Base-by-base conservation (phyloP, 1,284 basidiomycete species). In the Schizophyllum commune region DNA sequence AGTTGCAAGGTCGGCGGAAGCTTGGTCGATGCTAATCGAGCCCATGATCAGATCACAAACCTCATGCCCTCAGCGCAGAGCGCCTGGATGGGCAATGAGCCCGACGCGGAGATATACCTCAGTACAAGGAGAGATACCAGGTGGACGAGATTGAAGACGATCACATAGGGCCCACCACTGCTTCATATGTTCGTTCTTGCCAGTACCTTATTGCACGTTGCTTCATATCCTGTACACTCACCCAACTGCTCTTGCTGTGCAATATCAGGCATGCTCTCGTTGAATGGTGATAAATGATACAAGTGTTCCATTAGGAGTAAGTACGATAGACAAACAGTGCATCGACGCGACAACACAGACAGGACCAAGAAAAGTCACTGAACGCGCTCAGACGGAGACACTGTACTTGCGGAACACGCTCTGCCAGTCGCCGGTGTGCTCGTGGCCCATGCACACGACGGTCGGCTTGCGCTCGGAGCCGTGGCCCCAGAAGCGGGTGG, bases 361-460 rank as follows among this genome's bases (percentile, higher is more conserved):
- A 27, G 27, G 27, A 27, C 27, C 5, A 27, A 27, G 27, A 27
- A 27, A 27, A 47, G 39, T 47, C 13, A 13, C 17, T 47, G 17
- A 13, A 17, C 19, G 13, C 9, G 19, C 9, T 55, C 53, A 55
- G 20, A 55, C 53, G 20, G 53, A 20, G 20, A 92, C 77, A 22
- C 88, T 86, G 65, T 92, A 92, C 73, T 87, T 88, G 58, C 73
- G 73, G 67, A 92, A 83, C 19, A 80, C 79, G 13, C 76, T 77
- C 63, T 78, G 70, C 78, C 83, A 89, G 64, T 84, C 77, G 7
- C 81, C 81, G 34, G 88, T 76, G 61, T 91, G 87, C 63, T 90
- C 85, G 61, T 79, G 82, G 5, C 89, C 91, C 87, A 89, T 89
- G 56, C 79, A 81, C 1, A 92, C 82, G 32, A 92, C 74, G 1